Percentiles rank a stretch among this genome's conserved stretches.
Conservation (phyloP, 345 rosid species). For the Citrus medica region DNA sequence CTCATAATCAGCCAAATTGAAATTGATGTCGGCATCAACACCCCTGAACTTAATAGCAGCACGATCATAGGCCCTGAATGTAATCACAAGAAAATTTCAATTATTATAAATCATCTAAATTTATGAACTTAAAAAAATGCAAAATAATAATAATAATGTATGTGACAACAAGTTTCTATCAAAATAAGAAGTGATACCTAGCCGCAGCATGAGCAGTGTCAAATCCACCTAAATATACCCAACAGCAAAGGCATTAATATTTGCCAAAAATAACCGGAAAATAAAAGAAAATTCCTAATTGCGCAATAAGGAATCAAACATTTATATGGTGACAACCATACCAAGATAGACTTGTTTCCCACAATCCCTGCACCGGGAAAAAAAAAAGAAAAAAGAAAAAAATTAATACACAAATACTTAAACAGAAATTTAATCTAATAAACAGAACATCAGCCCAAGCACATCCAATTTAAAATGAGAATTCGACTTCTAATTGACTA, state of each 20-base stretch:
- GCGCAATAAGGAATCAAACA: background rate
- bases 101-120: background rate
- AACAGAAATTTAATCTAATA: background rate
- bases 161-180: background rate
- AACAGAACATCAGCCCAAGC: background rate
- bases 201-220: conserved; percentile 99
- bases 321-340: conserved; percentile 31
- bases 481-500: background rate
- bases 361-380: conserved; percentile 67
- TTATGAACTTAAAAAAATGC: background rate
- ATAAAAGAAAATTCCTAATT: background rate
- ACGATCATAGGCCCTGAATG: conserved; percentile 84
- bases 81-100: background rate
- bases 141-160: background rate
- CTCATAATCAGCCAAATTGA: conserved; percentile 72
- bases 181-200: conserved; percentile 42
- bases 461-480: background rate
- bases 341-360: conserved; percentile 97
- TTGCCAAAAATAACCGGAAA: background rate
- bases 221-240: conserved; percentile 70
- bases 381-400: conserved; percentile 3
- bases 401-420: background rate
- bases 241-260: conserved; percentile 12
- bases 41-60: conserved; percentile 98
- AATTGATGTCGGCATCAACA: conserved; percentile 90